Conservation (phyloP, 2,329 filamentous ascomycete species). For the Tricladium varicosporioides region DNA sequence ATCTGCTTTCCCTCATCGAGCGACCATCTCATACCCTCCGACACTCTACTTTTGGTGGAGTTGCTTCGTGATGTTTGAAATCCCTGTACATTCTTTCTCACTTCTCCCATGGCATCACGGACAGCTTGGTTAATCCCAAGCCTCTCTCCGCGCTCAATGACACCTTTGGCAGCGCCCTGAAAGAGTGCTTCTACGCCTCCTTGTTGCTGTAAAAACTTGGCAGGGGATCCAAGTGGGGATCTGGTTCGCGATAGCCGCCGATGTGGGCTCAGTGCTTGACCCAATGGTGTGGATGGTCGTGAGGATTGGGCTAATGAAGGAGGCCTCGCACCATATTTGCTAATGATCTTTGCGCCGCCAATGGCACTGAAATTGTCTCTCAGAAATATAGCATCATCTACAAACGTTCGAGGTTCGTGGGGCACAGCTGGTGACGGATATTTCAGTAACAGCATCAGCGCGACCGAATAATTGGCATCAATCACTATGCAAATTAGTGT, state of each 20-base stretch:
- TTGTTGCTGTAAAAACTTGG: conserved; percentile 45
- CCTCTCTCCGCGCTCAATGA: conserved; percentile 70
- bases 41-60: conserved; percentile 27
- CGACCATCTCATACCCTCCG: conserved; percentile 29
- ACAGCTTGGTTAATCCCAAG: conserved; percentile 79
- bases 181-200: conserved; percentile 67
- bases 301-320: conserved; percentile 25
- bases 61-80: conserved; percentile 56
- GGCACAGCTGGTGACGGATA: conserved; percentile 68
- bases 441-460: conserved; percentile 76
- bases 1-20: conserved; percentile 31
- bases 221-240: conserved; percentile 33
- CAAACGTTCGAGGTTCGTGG: conserved; percentile 72
- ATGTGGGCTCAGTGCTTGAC: conserved; percentile 25
- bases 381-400: conserved; percentile 80
- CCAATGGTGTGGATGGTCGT: conserved; percentile 30
- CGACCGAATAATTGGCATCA: conserved; percentile 82
- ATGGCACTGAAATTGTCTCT: conserved; percentile 59
- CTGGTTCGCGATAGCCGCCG: conserved; percentile 24
- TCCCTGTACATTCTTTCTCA: conserved; percentile 70
- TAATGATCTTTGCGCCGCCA: conserved; percentile 64
- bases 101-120: conserved; percentile 77
- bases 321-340: conserved; percentile 64
- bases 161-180: conserved; percentile 72
- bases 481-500: conserved; percentile 55